phyloP scores from a whole-genome alignment of 768 basidiomycete species.

The Amanita rimosa region DNA sequence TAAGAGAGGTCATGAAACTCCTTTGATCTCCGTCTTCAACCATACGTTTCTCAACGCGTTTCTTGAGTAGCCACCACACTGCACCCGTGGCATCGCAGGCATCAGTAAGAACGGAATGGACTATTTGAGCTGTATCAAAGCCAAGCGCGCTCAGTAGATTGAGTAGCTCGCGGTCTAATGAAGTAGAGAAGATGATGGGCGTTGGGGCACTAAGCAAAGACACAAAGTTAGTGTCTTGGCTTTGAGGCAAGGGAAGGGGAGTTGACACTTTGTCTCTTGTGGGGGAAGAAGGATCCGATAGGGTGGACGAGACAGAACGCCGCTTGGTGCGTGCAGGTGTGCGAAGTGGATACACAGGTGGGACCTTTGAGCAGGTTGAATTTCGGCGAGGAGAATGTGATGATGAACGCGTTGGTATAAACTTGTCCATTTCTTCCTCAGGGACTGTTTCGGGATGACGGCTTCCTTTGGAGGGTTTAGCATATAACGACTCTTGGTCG shows the following conservation, averaged over 20 bases:
- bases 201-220: conserved; percentile 52
- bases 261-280: conserved; percentile 32
- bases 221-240: conserved; percentile 47
- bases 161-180: conserved; percentile 70
- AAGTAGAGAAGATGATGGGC: conserved; percentile 81
- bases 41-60: conserved; percentile 57
- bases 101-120: conserved; percentile 84
- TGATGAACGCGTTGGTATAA: conserved; percentile 11
- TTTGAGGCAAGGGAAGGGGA: conserved; percentile 24
- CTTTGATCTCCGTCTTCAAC: conserved; percentile 17
- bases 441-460: conserved; percentile 36
- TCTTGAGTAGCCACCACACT: conserved; percentile 93
- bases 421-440: conserved; percentile 35
- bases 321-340: conserved; percentile 95
- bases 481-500: conserved; percentile 25
- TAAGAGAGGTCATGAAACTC: conserved; percentile 5
- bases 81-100: conserved; percentile 91
- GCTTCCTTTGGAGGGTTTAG: conserved; percentile 17
- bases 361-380: conserved; percentile 25
- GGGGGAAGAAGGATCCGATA: conserved; percentile 53
- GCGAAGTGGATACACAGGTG: conserved; percentile 59
- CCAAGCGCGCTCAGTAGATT: conserved; percentile 67
- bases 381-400: conserved; percentile 18
- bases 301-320: conserved; percentile 83
- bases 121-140: conserved; percentile 89